Evolutionary conservation across 1,139 yeast species (phyloP), one percentile per base, ranked within the genome.

Genomic region (Hemisphaericaspora xylofermentans): DNA sequence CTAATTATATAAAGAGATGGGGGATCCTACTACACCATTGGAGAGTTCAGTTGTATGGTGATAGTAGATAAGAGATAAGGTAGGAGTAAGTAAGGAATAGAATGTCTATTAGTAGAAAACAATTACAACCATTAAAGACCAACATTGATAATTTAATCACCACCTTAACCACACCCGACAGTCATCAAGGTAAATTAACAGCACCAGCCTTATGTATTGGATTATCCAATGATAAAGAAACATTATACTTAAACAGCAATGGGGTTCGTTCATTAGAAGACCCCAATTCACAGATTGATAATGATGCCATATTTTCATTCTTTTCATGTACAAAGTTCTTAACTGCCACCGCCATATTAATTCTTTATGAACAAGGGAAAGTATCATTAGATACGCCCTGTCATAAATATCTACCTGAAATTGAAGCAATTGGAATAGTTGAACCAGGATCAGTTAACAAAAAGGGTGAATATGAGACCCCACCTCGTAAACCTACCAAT

Each of bases 291-390:
- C 43, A 52, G 1, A 42, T 41, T 8, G 53, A 53, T 28, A 8
- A 18, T 18, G 71, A 73, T 33, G 56, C 63, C 33, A 50, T 63
- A 13, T 60, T 71, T 44, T 60, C 71, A 43, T 60, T 57, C 36
- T 77, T 67, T 34, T 74, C 81, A 12, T 71, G 77, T 43, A 73
- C 82, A 12, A 78, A 78, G 49, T 53, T 75, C 3, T 53, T 76
- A 41, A 73, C 80, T 2, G 65, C 74, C 0, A 64, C 72, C 54
- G 81, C 76, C 1, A 57, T 66, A 2, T 57, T 78, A 42, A 70
- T 69, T 35, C 61, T 77, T 21, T 67, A 66, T 32, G 82, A 78
- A 42, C 61, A 63, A 38, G 78, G 78, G 0, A 53, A 54, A 32
- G 50, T 78, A 17, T 57, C 61, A 5, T 54, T 78, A 34, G 80